Base-by-base conservation (phyloP, 2,329 filamentous ascomycete genomes). In the Cladophialophora exuberans region DNA sequence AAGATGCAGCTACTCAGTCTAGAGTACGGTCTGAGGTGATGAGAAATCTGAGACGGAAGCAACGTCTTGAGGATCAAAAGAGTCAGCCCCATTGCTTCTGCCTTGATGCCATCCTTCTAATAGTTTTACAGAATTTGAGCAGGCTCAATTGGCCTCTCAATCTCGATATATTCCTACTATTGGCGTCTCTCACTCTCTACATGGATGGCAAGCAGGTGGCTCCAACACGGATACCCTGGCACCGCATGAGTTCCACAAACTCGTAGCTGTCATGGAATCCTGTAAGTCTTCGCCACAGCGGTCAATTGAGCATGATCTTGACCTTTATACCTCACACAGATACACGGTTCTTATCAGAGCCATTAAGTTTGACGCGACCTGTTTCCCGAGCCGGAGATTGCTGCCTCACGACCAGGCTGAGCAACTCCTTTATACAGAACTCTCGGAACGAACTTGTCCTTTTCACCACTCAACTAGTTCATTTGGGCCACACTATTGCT, bases 11-110 rank as follows among this genome's bases (percentile, higher is more conserved):
- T 20, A 55, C 52, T 1, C 35, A 50, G 41, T 18, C 45, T 0
- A 13, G 30, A 11, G 52, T 55, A 2, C 25, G 45, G 26, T 55
- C 44, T 11, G 44, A 50, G 38, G 52, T 55, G 2, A 50, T 55
- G 52, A 55, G 39, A 20, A 55, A 55, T 20, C 18, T 55, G 25
- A 18, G 52, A 17, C 35, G 45, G 36, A 50, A 49, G 11, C 52
- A 55, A 23, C 38, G 52, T 28, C 38, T 55, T 10, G 45, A 43
- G 18, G 38, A 50, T 15, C 25, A 17, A 15, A 49, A 28, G 30
- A 50, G 52, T 55, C 35, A 38, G 49, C 11, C 3, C 22, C 22
- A 13, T 26, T 26, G 20, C 39, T 23, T 15, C 11, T 9, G 20
- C 26, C 11, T 2, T 9, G 22, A 18, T 20, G 6, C n/a, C n/a